These are phyloP conservation scores for Discostella pseudostelligera DNA, from an alignment of 108 stramenopile species.

Conservation along the genomic window DNA sequence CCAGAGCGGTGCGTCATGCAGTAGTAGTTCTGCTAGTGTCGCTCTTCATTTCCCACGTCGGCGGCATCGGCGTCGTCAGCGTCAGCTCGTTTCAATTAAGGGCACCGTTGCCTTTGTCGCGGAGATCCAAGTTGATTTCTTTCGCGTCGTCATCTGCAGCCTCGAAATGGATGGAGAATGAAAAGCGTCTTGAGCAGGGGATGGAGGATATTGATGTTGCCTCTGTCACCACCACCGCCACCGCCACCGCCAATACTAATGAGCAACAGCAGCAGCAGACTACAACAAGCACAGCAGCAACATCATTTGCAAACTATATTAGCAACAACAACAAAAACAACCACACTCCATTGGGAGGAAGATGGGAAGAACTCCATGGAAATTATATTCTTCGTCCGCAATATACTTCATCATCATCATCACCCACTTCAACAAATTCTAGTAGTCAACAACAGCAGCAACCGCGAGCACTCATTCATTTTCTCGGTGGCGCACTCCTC, in stretches of 20 bases:
- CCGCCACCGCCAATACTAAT: neutral
- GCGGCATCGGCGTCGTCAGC: neutral
- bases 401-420: constrained; percentile 3
- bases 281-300: neutral
- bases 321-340: neutral
- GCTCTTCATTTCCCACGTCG: neutral
- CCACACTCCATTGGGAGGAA: constrained; percentile 6
- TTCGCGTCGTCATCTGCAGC: constrained; percentile 21
- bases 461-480: constrained; percentile 72
- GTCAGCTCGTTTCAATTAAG: neutral
- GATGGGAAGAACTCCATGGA: constrained; percentile 76
- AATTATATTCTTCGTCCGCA: constrained; percentile 79
- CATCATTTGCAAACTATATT: neutral
- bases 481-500: constrained; percentile 89
- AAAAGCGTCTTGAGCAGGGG: constrained; percentile 42
- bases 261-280: neutral
- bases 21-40: neutral
- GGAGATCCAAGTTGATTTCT: neutral
- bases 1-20: too few relatives aligned
- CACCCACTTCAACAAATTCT: neutral
- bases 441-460: neutral
- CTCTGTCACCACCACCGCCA: neutral
- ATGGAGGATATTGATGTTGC: constrained; percentile 18
- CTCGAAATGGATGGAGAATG: constrained; percentile 44
- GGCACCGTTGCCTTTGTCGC: neutral